phyloP scores from a whole-genome alignment of 345 rosid genomes.

The Turnera subulata region DNA sequence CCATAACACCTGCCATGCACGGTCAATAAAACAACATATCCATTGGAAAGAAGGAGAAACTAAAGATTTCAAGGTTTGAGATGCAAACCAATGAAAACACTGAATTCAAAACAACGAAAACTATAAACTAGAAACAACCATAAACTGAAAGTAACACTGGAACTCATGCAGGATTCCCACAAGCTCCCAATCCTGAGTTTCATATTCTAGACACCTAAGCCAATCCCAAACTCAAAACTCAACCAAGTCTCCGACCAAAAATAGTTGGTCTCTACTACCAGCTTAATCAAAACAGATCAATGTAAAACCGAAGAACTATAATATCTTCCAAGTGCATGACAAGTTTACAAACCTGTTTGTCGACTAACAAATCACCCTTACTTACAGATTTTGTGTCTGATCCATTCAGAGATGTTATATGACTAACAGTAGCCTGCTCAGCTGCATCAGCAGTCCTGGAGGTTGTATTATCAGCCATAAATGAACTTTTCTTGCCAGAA shows the following conservation, averaged over 20 bases:
- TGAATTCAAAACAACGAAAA: not conserved
- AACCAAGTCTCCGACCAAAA: not conserved
- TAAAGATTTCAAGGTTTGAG: not conserved
- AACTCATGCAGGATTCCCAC: not conserved
- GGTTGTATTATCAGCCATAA: conserved; percentile 29
- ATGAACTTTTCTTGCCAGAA: conserved; percentile 27
- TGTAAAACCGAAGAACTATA: not conserved
- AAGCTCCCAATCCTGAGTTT: not conserved
- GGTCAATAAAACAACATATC: conserved; percentile 4
- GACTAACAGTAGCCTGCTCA: conserved; percentile 27
- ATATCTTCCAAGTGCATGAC: not conserved
- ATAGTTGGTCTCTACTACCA: too few relatives aligned
- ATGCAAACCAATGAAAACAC: not conserved
- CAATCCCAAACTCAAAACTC: not conserved
- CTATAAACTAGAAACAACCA: not conserved
- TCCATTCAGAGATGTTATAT: conserved; percentile 23
- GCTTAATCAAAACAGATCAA: too few relatives aligned
- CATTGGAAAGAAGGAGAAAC: not conserved
- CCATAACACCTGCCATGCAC: conserved; percentile 38
- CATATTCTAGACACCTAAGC: not conserved
- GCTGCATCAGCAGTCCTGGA: conserved; percentile 20
- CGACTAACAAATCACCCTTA: conserved; percentile 32
- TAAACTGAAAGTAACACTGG: not conserved
- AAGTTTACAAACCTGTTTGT: conserved; percentile 47
- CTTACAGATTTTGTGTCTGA: conserved; percentile 35